phyloP scores from a whole-genome alignment of 2,329 filamentous ascomycete species.

The Fusarium sp. region DNA sequence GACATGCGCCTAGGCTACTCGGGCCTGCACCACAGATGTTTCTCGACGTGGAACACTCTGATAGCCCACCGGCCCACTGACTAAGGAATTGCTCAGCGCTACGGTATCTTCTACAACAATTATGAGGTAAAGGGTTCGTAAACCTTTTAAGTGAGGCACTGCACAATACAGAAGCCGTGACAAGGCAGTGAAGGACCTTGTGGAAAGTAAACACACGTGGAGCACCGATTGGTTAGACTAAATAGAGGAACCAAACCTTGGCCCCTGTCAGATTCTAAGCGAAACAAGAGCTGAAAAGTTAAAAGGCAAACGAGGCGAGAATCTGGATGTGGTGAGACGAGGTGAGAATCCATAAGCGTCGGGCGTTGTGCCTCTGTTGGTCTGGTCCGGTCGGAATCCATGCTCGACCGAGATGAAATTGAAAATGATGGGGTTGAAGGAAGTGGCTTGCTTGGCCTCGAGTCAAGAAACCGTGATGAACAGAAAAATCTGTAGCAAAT shows the following conservation, averaged over 20 bases:
- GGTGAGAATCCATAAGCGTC: conserved; percentile 3
- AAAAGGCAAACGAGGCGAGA: conserved; percentile 6
- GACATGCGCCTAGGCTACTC: not conserved
- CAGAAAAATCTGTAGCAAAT: not conserved
- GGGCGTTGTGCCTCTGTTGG: conserved; percentile 15
- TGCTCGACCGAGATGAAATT: conserved; percentile 17
- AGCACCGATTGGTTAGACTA: conserved; percentile 30
- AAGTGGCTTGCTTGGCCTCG: not conserved
- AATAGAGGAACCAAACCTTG: not conserved
- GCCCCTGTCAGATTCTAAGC: conserved; percentile 26
- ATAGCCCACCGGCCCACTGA: conserved; percentile 12
- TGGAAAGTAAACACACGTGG: conserved; percentile 30
- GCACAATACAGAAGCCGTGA: conserved; percentile 1
- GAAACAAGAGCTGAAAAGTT: conserved; percentile 19
- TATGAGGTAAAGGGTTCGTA: not conserved
- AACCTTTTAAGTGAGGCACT: conserved; percentile 1
- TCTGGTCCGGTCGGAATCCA: conserved; percentile 18
- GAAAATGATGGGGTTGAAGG: not conserved
- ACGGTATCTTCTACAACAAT: not conserved
- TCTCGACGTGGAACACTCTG: conserved; percentile 9
- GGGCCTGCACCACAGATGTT: not conserved
- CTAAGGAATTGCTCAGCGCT: not conserved
- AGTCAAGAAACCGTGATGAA: not conserved
- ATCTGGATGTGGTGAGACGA: conserved; percentile 3
- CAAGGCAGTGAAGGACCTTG: conserved; percentile 4